Percentiles rank a stretch among this genome's conserved stretches.
Conservation (phyloP, 176 grass and related monocot species). For the Secale cereale region DNA sequence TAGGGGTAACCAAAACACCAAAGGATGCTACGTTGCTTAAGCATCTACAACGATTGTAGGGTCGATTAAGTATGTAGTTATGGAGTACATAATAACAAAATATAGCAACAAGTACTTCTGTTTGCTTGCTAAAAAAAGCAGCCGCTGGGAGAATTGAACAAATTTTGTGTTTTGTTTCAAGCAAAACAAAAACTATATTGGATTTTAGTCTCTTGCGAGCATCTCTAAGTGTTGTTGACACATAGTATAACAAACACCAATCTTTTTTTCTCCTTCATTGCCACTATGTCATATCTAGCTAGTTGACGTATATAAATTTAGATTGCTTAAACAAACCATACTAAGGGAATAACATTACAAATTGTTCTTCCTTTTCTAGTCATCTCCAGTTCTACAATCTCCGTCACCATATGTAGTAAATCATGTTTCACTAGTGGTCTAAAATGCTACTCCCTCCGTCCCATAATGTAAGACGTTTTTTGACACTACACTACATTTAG, state of each 20-base stretch:
- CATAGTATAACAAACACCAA: not conserved
- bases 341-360: not conserved
- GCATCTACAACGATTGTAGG: not conserved
- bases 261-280: not conserved
- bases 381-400: not conserved
- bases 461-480: no score
- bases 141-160: not conserved
- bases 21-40: not conserved
- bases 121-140: not conserved
- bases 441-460: no score
- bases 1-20: not conserved
- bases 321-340: not conserved
- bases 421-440: not conserved
- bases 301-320: not conserved
- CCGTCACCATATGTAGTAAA: not conserved
- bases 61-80: not conserved
- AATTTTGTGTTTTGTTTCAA: not conserved
- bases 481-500: no score
- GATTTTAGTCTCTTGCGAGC: not conserved
- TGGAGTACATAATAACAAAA: conserved; percentile 2
- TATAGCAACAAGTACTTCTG: not conserved
- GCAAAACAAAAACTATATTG: not conserved
- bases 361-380: not conserved
- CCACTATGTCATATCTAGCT: not conserved
- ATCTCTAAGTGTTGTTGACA: not conserved